Percentiles rank a stretch among this genome's conserved stretches.
Evolutionary conservation across 2,329 filamentous ascomycete species (phyloP).

Genomic region (Scedosporium dehoogii): DNA sequence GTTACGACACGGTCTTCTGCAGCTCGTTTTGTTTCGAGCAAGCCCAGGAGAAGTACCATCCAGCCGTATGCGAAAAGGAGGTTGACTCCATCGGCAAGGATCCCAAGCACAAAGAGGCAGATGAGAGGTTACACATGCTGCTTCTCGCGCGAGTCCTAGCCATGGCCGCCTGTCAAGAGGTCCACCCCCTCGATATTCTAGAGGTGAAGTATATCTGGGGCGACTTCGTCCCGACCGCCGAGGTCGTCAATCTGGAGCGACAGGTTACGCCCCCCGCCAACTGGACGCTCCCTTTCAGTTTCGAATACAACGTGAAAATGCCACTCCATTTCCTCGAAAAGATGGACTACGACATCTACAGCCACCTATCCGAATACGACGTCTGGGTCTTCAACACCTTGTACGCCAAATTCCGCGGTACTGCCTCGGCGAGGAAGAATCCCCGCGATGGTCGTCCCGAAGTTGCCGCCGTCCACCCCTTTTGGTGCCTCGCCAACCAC

Average conservation of each 20-base stretch:
- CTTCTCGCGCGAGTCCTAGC: conserved; percentile 53
- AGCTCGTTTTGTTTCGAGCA: conserved; percentile 46
- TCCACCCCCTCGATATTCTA: conserved; percentile 52
- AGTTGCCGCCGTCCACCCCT: conserved; percentile 83
- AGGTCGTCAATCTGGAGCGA: not conserved
- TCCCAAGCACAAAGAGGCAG: conserved; percentile 47
- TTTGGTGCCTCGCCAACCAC: conserved; percentile 96
- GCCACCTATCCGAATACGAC: conserved; percentile 48
- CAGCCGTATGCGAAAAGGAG: conserved; percentile 56
- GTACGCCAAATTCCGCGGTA: conserved; percentile 87
- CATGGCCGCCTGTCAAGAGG: conserved; percentile 50
- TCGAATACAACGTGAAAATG: conserved; percentile 62
- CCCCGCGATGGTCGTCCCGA: conserved; percentile 73
- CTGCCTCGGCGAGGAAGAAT: conserved; percentile 76
- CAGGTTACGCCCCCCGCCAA: conserved; percentile 36
- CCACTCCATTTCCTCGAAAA: conserved; percentile 73
- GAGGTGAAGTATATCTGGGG: conserved; percentile 63
- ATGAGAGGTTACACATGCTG: conserved; percentile 52
- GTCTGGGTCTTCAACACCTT: conserved; percentile 84
- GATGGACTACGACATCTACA: conserved; percentile 73
- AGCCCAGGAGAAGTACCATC: conserved; percentile 52
- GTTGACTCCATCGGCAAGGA: conserved; percentile 57
- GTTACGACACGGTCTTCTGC: conserved; percentile 59
- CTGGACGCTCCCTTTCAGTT: conserved; percentile 68
- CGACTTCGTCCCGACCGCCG: conserved; percentile 43